Evolutionary conservation across 768 basidiomycete genomes (phyloP), one percentile per base, ranked within the genome.

Genomic region (Pilatotrama ljubarskyi): DNA sequence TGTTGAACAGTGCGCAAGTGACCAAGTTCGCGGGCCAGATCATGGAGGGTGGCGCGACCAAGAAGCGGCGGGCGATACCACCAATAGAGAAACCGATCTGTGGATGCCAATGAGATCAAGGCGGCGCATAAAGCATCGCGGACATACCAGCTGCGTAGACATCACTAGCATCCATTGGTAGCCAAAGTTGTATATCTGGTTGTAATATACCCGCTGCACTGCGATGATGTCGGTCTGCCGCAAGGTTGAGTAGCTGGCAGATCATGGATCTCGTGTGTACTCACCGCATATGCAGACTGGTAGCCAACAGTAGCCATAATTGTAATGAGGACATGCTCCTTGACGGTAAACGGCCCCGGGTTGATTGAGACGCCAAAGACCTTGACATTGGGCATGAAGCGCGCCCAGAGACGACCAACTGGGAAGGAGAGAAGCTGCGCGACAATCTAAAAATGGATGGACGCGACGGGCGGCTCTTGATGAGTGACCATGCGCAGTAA

Each of bases 351-450:
- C 1, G 82, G 85, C 20, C 90, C 90, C 13, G 86, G 85, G 65
- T 88, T 88, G 41, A 88, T 64, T 2, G 75, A 66, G 8, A 78
- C 26, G 5, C 85, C 85, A 44, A 85, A 78, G 18, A 86, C 70
- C 51, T 74, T 80, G 70, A 81, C 69, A 58, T 80, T 77, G 11
- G 85, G 85, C 13, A 88, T 29, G 29, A 81, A 61, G 22, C 75
- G 72, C 7, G 84, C 86, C 82, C 84, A 86, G 5, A 78, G 69
- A 44, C 82, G 80, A 36, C 87, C 85, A 43, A 86, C 52, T 13
- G 88, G 88, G 74, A 87, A 88, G 35, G 83, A 80, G 50, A 91
- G 72, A 40, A 91, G 76, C 66, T 88, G 89, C 17, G 85, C 86
- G 37, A 91, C 85, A 53, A 90, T 73, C 73, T 72, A 24, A 14